Percentiles rank a stretch among this genome's conserved stretches.
These are phyloP conservation scores for Trichophyton schoenleinii DNA, from an alignment of 2,329 filamentous ascomycete genomes.

Conservation along the genomic window DNA sequence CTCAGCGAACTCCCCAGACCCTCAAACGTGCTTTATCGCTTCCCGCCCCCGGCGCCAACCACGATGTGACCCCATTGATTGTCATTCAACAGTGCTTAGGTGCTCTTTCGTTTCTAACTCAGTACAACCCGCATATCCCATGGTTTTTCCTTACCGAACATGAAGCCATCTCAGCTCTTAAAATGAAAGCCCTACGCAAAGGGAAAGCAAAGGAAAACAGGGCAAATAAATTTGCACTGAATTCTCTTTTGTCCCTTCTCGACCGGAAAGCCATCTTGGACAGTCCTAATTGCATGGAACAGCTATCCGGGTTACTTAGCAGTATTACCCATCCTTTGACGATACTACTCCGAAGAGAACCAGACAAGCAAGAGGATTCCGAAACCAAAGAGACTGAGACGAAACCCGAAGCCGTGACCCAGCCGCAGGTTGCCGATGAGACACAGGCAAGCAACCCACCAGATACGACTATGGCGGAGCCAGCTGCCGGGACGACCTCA, in stretches of 20 bases:
- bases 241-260: conserved; percentile 73
- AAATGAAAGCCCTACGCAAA: conserved; percentile 65
- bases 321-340: conserved; percentile 79
- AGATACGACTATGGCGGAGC: conserved; percentile 32
- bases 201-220: conserved; percentile 78
- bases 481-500: conserved; percentile 9
- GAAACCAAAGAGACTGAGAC: conserved; percentile 30
- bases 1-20: conserved; percentile 70
- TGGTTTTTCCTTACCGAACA: conserved; percentile 92
- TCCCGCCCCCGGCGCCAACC: conserved; percentile 47
- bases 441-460: conserved; percentile 16
- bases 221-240: conserved; percentile 78
- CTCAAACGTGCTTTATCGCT: conserved; percentile 63
- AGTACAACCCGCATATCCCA: conserved; percentile 74
- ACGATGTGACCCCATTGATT: conserved; percentile 84
- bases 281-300: conserved; percentile 92
- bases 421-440: conserved; percentile 16
- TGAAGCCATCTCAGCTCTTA: conserved; percentile 64
- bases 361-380: conserved; percentile 48
- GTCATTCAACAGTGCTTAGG: conserved; percentile 92
- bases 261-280: conserved; percentile 95
- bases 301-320: conserved; percentile 73
- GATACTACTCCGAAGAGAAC: conserved; percentile 68
- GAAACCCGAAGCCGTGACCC: conserved; percentile 24
- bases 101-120: conserved; percentile 69